Percentiles rank a stretch among this genome's conserved stretches.
phyloP scores from a whole-genome alignment of 2,329 filamentous ascomycete genomes.

The Penicillium italicum region DNA sequence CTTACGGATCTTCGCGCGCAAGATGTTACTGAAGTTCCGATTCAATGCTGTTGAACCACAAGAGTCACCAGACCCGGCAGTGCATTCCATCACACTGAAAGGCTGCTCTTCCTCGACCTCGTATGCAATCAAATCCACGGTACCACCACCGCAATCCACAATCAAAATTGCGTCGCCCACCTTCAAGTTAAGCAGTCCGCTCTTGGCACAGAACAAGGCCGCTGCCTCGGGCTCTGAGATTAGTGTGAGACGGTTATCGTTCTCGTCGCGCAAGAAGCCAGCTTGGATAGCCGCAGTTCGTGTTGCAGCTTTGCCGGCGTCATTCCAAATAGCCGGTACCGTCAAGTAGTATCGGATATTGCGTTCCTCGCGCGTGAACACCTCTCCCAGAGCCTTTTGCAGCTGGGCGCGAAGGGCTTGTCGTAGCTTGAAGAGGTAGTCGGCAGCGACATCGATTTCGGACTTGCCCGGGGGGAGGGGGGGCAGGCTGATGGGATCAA shows the following conservation, averaged over 20 bases:
- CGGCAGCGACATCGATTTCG: conserved; percentile 97
- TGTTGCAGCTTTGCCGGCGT: conserved; percentile 95
- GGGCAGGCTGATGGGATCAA: conserved; percentile 97
- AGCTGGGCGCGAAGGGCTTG: conserved; percentile 95
- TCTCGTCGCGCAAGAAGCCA: conserved; percentile 93
- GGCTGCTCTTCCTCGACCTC: conserved; percentile 97
- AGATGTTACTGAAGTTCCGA: conserved; percentile 96
- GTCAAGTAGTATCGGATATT: conserved; percentile 98
- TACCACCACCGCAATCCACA: conserved; percentile 96
- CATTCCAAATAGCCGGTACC: conserved; percentile 99
- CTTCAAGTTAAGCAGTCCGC: conserved; percentile 90
- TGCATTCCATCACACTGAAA: conserved; percentile 95
- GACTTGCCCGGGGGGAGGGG: conserved; percentile 96
- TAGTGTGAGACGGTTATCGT: conserved; percentile 91
- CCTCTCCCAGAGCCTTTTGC: conserved; percentile 93
- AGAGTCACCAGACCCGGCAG: conserved; percentile 92
- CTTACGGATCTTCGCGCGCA: conserved; percentile 95
- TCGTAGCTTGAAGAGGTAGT: conserved; percentile 96
- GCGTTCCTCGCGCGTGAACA: conserved; percentile 95
- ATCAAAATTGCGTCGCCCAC: conserved; percentile 98
- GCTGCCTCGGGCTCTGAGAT: conserved; percentile 96
- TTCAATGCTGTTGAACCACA: conserved; percentile 98
- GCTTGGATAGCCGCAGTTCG: conserved; percentile 94
- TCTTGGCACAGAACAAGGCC: conserved; percentile 96
- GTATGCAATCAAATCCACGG: conserved; percentile 97